phyloP scores from a whole-genome alignment of 1,284 basidiomycete genomes.

The Trichosporon asahii region DNA sequence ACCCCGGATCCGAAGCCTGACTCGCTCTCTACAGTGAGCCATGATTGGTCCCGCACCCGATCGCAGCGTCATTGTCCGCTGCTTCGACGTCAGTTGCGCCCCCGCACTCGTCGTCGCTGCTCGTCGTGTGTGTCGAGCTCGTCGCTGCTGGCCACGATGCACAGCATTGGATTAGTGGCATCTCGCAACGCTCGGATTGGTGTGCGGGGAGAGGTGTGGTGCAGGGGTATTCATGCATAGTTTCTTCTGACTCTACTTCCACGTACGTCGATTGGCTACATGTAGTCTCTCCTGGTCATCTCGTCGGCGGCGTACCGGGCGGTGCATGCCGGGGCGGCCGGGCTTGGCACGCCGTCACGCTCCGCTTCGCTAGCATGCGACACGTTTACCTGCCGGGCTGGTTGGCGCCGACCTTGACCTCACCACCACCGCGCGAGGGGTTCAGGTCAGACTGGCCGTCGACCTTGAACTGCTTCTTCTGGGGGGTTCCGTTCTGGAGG shows the following conservation, averaged over 20 bases:
- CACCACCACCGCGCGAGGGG: slow-evolving; percentile 39
- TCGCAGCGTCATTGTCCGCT: background rate
- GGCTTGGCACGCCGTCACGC: background rate
- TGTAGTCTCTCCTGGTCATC: background rate
- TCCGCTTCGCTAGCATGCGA: background rate
- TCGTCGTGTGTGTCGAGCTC: too few relatives aligned
- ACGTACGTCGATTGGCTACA: background rate
- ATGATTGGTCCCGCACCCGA: background rate
- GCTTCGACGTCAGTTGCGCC: background rate
- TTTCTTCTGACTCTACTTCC: slow-evolving; percentile 3
- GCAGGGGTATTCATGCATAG: slow-evolving; percentile 3
- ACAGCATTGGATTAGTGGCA: too few relatives aligned
- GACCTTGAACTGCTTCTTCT: slow-evolving; percentile 34
- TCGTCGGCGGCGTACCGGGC: background rate
- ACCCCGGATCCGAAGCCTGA: background rate
- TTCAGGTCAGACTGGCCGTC: slow-evolving; percentile 38
- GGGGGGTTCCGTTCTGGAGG: slow-evolving; percentile 40
- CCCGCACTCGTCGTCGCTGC: background rate
- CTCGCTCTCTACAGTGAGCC: background rate
- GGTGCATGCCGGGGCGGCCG: too few relatives aligned
- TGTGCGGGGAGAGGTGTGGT: background rate
- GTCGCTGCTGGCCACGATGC: background rate
- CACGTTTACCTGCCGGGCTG: slow-evolving; percentile 1
- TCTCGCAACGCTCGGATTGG: too few relatives aligned
- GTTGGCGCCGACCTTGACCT: slow-evolving; percentile 22